Base-by-base conservation (phyloP, 2,329 filamentous ascomycete species). In the Coniochaeta sp. region DNA sequence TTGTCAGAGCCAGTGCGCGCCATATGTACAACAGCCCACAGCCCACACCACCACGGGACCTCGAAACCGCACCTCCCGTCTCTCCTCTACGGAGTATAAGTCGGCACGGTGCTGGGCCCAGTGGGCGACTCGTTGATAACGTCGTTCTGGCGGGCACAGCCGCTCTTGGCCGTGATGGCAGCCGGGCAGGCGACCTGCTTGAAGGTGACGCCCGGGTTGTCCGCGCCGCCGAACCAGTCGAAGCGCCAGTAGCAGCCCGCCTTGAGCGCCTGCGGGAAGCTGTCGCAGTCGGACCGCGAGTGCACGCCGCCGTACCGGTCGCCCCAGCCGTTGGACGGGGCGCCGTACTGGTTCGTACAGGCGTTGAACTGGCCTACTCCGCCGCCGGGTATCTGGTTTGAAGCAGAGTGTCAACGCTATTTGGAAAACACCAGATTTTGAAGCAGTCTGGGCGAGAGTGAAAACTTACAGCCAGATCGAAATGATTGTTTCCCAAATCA, bases 231-330 rank as follows among this genome's bases (percentile, higher is more conserved):
- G 72, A 87, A 86, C 83, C 83, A 87, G 74, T 86, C 81, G 67
- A 86, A 88, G 62, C 84, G 81, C 81, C 84, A 88, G 69, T 80
- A 74, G 73, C 84, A 87, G 9, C 84, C 84, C 11, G 72, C 74
- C 74, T 83, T 80, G 58, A 87, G 75, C 40, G 76, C 73, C 40
- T 68, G 72, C 0, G 84, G 84, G 72, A 85, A 81, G 58, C 70
- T 67, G 62, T 77, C 73, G 72, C 84, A 87, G 34, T 81, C 77
- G 58, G 73, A 71, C 59, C 79, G 74, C 58, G 76, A 77, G 22
- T 73, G 72, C 63, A 86, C 75, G 57, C 85, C 84, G 55, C 84
- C 85, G 70, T 86, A 87, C 61, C 77, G 78, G 59, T 79, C 76
- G 62, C 84, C 84, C 81, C 81, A 83, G 63, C 81, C 79, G 64